Percentiles rank a stretch among this genome's conserved stretches.
Conservation (phyloP, 2,329 filamentous ascomycete species). For the Periconia macrospinosa region DNA sequence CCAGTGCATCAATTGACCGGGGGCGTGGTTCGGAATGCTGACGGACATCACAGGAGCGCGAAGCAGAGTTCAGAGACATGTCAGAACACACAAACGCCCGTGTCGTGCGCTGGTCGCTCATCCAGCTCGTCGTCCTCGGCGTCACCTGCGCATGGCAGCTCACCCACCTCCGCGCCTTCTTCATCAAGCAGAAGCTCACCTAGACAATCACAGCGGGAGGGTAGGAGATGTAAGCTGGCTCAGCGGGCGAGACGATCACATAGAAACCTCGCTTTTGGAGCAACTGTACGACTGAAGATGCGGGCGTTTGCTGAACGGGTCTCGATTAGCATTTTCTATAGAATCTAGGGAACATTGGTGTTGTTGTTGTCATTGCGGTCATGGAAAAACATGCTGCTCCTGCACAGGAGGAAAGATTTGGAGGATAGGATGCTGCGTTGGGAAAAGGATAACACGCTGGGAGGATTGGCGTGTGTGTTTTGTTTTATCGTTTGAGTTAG, state of each 20-base stretch:
- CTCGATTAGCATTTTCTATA: conserved; percentile 15
- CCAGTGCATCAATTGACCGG: not conserved
- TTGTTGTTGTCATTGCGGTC: not conserved
- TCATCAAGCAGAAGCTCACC: conserved; percentile 99
- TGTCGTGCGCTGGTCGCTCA: conserved; percentile 90
- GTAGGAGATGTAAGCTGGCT: conserved; percentile 7
- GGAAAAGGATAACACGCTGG: too few species aligned
- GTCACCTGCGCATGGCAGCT: conserved; percentile 96
- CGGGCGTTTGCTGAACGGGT: conserved; percentile 20
- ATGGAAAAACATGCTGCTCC: too few species aligned
- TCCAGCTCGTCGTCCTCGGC: conserved; percentile 83
- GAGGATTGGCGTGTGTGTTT: too few species aligned
- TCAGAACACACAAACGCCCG: conserved; percentile 90
- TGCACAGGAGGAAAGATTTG: too few species aligned
- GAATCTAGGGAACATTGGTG: conserved; percentile 5
- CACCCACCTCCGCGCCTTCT: conserved; percentile 92
- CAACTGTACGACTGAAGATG: conserved; percentile 21
- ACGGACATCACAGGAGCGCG: conserved; percentile 70
- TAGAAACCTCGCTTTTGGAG: conserved; percentile 9
- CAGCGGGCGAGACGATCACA: conserved; percentile 9
- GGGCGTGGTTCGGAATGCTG: conserved; percentile 10
- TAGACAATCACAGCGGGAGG: conserved; percentile 48
- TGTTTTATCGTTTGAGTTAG: too few species aligned
- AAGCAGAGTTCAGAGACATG: conserved; percentile 97
- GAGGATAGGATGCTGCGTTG: too few species aligned